Percentiles rank a stretch among this genome's conserved stretches.
These are phyloP conservation scores for Moniliophthora roreri DNA, from an alignment of 1,284 basidiomycete genomes.

Conservation along the genomic window DNA sequence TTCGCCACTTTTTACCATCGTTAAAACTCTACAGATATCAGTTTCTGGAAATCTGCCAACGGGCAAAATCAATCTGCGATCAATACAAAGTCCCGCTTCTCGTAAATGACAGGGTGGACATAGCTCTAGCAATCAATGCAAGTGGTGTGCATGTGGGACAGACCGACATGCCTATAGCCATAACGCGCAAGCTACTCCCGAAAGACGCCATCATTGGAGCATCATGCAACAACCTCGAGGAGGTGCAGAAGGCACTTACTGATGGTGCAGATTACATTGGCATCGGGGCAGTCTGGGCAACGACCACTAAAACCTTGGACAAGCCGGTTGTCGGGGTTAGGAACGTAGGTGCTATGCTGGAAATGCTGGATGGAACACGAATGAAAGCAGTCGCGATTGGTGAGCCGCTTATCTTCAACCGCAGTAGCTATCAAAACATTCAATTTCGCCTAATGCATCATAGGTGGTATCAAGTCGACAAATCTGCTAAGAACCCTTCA, in stretches of 20 bases:
- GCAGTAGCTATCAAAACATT: background rate
- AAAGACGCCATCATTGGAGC: slow-evolving; percentile 77
- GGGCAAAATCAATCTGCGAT: slow-evolving; percentile 76
- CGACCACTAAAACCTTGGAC: slow-evolving; percentile 70
- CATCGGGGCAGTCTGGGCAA: slow-evolving; percentile 79
- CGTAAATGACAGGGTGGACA: slow-evolving; percentile 91
- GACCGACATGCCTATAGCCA: slow-evolving; percentile 77
- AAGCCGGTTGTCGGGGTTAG: slow-evolving; percentile 60
- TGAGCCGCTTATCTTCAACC: slow-evolving; percentile 30
- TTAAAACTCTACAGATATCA: slow-evolving; percentile 26
- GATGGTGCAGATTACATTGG: slow-evolving; percentile 84
- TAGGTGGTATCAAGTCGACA: slow-evolving; percentile 80
- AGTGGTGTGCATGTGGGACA: slow-evolving; percentile 92
- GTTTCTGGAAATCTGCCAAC: slow-evolving; percentile 79
- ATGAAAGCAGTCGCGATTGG: slow-evolving; percentile 84
- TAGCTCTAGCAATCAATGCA: slow-evolving; percentile 76
- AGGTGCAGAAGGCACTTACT: slow-evolving; percentile 57
- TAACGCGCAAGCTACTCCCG: slow-evolving; percentile 75
- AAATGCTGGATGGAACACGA: slow-evolving; percentile 58
- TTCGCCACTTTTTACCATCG: background rate
- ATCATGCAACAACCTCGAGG: slow-evolving; percentile 71
- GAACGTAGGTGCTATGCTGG: slow-evolving; percentile 66
- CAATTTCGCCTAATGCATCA: background rate
- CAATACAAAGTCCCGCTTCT: slow-evolving; percentile 84
- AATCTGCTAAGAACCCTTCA: slow-evolving; percentile 76